Conservation (phyloP, 78 protist genomes). For the Planoprotostelium fungivorum region DNA sequence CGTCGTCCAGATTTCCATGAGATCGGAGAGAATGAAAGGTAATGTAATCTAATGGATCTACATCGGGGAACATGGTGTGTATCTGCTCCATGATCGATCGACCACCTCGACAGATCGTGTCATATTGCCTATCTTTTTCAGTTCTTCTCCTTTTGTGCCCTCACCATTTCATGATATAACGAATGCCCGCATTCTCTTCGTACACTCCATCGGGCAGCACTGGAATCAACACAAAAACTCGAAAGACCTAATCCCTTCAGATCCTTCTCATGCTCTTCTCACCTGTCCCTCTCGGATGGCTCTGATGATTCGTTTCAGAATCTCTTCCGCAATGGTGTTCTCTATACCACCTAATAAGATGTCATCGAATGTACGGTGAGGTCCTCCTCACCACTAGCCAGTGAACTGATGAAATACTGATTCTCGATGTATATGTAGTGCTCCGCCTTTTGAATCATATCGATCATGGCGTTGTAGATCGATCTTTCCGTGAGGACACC, state of each 20-base stretch:
- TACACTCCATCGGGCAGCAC: constrained; percentile 49
- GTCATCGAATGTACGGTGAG: not conserved
- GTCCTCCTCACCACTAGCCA: constrained; percentile 26
- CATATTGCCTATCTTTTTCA: constrained; percentile 16
- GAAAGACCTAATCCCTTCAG: not conserved
- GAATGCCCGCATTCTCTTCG: constrained; percentile 39
- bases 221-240: constrained; percentile 37
- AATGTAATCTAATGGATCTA: constrained; percentile 42
- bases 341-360: not conserved
- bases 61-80: constrained; percentile 36
- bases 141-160: not conserved
- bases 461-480: constrained; percentile 67
- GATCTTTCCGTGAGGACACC: constrained; percentile 56
- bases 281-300: constrained; percentile 56
- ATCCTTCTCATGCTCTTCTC: not conserved
- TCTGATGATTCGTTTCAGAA: constrained; percentile 50
- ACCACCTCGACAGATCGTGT: constrained; percentile 10
- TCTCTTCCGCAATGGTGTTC: constrained; percentile 49
- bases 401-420: constrained; percentile 66
- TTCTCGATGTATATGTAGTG: constrained; percentile 83
- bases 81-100: constrained; percentile 16
- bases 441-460: constrained; percentile 61
- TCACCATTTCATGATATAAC: constrained; percentile 64
- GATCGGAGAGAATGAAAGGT: constrained; percentile 47
- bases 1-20: constrained; percentile 46